These are phyloP conservation scores for Apocynum venetum DNA, from an alignment of 257 asterid genomes.

Conservation along the genomic window DNA sequence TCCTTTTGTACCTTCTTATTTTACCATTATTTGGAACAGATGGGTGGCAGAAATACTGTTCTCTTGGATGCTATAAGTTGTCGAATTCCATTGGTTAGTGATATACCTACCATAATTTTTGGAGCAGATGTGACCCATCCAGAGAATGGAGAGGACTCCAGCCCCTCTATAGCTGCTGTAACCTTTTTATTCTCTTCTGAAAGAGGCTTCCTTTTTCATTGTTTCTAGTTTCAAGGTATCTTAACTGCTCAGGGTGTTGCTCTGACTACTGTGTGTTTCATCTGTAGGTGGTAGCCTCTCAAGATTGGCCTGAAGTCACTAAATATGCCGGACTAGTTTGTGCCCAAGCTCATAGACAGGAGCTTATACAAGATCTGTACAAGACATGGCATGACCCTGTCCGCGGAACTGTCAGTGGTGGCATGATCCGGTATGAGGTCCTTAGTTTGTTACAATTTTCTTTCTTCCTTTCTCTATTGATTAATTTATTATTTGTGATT, in stretches of 20 bases:
- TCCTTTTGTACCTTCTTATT: background rate
- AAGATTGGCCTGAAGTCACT: slow-evolving; percentile 99
- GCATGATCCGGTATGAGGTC: slow-evolving; percentile 78
- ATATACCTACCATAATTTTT: slow-evolving; percentile 92
- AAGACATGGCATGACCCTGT: slow-evolving; percentile 97
- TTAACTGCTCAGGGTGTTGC: slow-evolving; percentile 14
- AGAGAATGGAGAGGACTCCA: slow-evolving; percentile 96
- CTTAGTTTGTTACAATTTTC: background rate
- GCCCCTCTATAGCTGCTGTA: slow-evolving; percentile 99
- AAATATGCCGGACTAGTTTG: slow-evolving; percentile 96
- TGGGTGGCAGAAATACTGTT: slow-evolving; percentile 97
- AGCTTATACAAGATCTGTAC: slow-evolving; percentile 88
- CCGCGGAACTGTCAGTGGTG: slow-evolving; percentile 95
- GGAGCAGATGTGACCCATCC: slow-evolving; percentile 99
- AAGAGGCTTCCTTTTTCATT: background rate
- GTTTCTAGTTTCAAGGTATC: background rate
- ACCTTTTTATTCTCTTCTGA: slow-evolving; percentile 11
- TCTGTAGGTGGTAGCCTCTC: slow-evolving; percentile 97
- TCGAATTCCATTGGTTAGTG: slow-evolving; percentile 91
- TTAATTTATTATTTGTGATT: background rate
- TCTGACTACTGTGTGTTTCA: background rate
- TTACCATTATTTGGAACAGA: slow-evolving; percentile 38
- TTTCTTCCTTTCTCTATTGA: background rate
- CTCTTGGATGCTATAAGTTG: slow-evolving; percentile 90
- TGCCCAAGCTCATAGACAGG: slow-evolving; percentile 99